Conservation (phyloP, 169 alveolate genomes). For the Theileria equi region DNA sequence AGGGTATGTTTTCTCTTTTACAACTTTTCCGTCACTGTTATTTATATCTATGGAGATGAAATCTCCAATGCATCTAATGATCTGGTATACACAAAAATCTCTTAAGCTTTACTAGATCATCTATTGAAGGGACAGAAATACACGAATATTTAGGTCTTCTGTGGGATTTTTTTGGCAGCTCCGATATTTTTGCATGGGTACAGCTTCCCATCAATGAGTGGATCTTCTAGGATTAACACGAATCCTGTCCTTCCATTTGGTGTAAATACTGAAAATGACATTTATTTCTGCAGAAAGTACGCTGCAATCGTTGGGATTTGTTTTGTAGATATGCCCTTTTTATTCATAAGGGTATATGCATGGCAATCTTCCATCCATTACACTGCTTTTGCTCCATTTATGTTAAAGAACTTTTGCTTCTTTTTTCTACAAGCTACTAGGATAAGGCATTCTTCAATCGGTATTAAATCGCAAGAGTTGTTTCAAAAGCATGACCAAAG, state of each 20-base stretch:
- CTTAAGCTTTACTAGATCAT: too few species aligned
- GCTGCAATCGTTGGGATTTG: slow-evolving; percentile 66
- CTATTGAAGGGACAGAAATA: too few species aligned
- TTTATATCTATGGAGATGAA: too few species aligned
- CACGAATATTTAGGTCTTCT: too few species aligned
- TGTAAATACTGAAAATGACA: slow-evolving; percentile 35
- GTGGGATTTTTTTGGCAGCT: slow-evolving; percentile 49
- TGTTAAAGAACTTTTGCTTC: slow-evolving; percentile 57
- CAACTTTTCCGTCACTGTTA: too few species aligned
- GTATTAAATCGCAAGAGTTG: slow-evolving; percentile 21
- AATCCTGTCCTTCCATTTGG: slow-evolving; percentile 6
- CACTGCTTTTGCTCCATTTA: slow-evolving; percentile 36
- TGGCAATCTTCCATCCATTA: slow-evolving; percentile 43
- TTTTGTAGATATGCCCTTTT: slow-evolving; percentile 61
- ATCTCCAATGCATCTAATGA: too few species aligned
- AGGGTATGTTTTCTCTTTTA: too few species aligned
- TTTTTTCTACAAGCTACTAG: slow-evolving; percentile 41
- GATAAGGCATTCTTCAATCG: slow-evolving; percentile 54
- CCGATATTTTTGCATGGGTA: slow-evolving; percentile 56
- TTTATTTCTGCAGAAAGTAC: slow-evolving; percentile 56
- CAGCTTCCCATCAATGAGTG: slow-evolving; percentile 53
- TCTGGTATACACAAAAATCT: too few species aligned
- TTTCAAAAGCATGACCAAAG: slow-evolving; percentile 1
- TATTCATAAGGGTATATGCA: slow-evolving; percentile 25
- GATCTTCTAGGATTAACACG: slow-evolving; percentile 13